Conservation (phyloP, 345 rosid genomes). For the Erysimum cheiranthoides region DNA sequence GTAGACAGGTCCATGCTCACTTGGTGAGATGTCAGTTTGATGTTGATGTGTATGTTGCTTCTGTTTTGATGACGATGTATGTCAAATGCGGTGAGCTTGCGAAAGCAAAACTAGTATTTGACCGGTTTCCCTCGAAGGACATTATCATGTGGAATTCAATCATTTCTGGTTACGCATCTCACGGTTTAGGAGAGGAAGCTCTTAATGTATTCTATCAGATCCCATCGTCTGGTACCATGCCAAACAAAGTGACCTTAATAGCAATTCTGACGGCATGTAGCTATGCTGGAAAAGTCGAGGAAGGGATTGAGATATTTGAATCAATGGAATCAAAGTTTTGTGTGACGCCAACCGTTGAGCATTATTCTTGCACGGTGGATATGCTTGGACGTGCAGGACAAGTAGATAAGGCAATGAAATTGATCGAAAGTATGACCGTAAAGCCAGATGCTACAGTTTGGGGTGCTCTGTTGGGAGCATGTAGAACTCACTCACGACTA, state of each 20-base stretch:
- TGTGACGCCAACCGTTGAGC: conserved; percentile 61
- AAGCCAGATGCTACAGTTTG: conserved; percentile 83
- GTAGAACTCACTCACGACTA: conserved; percentile 64
- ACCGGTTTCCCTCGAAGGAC: conserved; percentile 63
- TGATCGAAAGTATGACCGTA: conserved; percentile 66
- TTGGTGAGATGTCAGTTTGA: conserved; percentile 68
- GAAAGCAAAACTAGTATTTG: conserved; percentile 67
- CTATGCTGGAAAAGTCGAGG: conserved; percentile 67
- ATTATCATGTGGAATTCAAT: conserved; percentile 86
- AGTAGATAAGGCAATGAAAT: conserved; percentile 64
- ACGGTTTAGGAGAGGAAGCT: conserved; percentile 76
- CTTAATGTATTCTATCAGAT: conserved; percentile 64
- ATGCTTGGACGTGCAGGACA: conserved; percentile 82
- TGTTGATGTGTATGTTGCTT: conserved; percentile 71
- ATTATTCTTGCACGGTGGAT: conserved; percentile 85
- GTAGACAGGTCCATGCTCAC: conserved; percentile 75
- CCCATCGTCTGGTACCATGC: conserved; percentile 57
- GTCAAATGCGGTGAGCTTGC: conserved; percentile 77
- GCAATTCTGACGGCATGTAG: conserved; percentile 87
- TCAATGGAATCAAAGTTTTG: conserved; percentile 62
- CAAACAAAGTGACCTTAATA: conserved; percentile 75
- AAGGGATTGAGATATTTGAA: conserved; percentile 71
- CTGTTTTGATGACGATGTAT: conserved; percentile 84
- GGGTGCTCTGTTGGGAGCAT: conserved; percentile 84
- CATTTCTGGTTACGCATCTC: conserved; percentile 76